Evolutionary conservation across 371 early-diverging fungal genomes (phyloP).

Genomic region (Lichtheimia corymbifera): DNA sequence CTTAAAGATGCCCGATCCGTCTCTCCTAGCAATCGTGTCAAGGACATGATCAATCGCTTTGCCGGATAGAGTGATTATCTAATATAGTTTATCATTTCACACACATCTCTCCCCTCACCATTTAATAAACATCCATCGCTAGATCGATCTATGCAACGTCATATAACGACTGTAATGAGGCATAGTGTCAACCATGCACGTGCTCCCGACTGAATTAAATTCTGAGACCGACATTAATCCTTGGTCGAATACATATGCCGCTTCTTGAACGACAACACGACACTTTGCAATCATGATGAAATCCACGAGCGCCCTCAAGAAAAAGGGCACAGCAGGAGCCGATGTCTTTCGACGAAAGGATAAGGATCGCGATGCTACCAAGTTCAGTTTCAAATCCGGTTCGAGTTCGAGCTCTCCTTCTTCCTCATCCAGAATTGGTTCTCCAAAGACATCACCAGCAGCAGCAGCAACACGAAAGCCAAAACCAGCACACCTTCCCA

Average conservation of each 20-base stretch:
- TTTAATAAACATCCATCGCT: no score
- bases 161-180: no score
- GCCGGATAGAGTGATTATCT: slow-evolving; percentile 1
- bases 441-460: background rate
- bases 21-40: slow-evolving; percentile 37
- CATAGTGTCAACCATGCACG: no score
- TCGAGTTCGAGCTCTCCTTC: slow-evolving; percentile 14
- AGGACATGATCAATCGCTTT: slow-evolving; percentile 45
- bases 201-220: no score
- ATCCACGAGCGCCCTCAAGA: slow-evolving; percentile 14
- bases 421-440: slow-evolving; percentile 4
- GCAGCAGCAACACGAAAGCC: background rate
- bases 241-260: no score
- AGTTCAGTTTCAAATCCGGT: slow-evolving; percentile 1
- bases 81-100: no score
- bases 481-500: background rate
- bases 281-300: slow-evolving; percentile 10
- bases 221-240: no score
- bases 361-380: slow-evolving; percentile 5
- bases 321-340: slow-evolving; percentile 10
- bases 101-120: no score
- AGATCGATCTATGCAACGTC: no score
- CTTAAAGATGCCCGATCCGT: slow-evolving; percentile 32
- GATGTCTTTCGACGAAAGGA: slow-evolving; percentile 18
- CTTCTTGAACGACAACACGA: no score